Evolutionary conservation across 2,329 filamentous ascomycete genomes (phyloP).

Genomic region (Aspergillus udagawae): DNA sequence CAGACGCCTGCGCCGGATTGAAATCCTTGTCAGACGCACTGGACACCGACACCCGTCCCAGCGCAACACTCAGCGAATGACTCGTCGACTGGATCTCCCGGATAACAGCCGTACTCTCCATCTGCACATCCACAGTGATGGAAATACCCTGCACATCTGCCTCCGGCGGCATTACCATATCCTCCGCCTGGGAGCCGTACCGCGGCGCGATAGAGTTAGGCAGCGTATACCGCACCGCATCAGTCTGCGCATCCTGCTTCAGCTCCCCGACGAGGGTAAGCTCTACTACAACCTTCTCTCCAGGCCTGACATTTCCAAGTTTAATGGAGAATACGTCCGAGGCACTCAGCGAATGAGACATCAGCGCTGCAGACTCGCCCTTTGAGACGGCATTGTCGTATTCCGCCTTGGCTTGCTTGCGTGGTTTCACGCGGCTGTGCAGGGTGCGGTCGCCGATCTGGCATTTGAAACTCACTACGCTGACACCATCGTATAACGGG

Average conservation of each 20-base stretch:
- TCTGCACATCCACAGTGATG: conserved; percentile 57
- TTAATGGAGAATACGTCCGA: conserved; percentile 66
- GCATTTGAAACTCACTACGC: conserved; percentile 65
- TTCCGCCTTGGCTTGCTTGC: conserved; percentile 55
- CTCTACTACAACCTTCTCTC: conserved; percentile 54
- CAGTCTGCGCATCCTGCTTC: conserved; percentile 65
- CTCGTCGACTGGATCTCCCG: conserved; percentile 62
- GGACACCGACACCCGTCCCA: conserved; percentile 53
- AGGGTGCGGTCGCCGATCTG: conserved; percentile 54
- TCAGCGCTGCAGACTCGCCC: conserved; percentile 60
- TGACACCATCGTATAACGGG: conserved; percentile 68
- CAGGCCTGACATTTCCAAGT: conserved; percentile 63
- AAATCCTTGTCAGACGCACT: conserved; percentile 44
- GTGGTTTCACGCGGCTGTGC: conserved; percentile 64
- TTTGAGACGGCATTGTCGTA: conserved; percentile 57
- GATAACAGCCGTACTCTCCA: conserved; percentile 55
- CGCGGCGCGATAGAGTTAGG: conserved; percentile 64
- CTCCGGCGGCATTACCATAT: not conserved
- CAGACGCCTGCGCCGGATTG: conserved; percentile 58
- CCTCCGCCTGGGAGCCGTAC: conserved; percentile 47
- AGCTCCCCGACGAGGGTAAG: conserved; percentile 67
- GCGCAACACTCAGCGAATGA: conserved; percentile 62
- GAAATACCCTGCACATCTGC: conserved; percentile 40
- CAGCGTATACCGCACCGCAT: conserved; percentile 66
- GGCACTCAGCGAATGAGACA: conserved; percentile 58